Evolutionary conservation across 495 filamentous ascomycete genomes (phyloP), one percentile per base, ranked within the genome.

Genomic region (Penicillium egyptiacum): DNA sequence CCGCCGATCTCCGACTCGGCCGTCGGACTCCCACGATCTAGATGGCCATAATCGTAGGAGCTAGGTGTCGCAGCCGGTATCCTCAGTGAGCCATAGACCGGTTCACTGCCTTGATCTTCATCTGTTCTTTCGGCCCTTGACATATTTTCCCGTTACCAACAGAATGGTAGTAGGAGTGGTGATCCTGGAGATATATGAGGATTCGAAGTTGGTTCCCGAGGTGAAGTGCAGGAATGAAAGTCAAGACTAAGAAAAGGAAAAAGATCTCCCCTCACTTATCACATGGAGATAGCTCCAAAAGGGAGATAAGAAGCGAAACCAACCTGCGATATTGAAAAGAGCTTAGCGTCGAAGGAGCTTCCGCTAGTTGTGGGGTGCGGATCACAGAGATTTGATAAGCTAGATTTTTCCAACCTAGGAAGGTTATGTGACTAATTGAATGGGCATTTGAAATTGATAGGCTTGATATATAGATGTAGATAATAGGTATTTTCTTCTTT

Each of bases 41-140:
- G 48, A 16, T 55, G 58, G 16, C 52, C 59, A 35, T 62, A 46
- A 45, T 69, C 61, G 23, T 65, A 63, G 1, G 64, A 67, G 49
- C 53, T 62, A 8, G 61, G 37, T 31, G 52, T 5, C 10, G 17
- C 42, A 22, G 44, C 40, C 6, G 63, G 63, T 30, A 56, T 49
- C 23, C 60, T 53, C 43, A 48, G 33, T 1, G 62, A 61, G 35
- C 59, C 48, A 28, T 49, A 50, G 17, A 45, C 45, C 2, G 56
- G 35, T 10, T 56, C 61, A 20, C 45, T 56, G 14, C 30, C 54
- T 16, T 17, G 35, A 43, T 50, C 44, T 11, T 59, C 40, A 4
- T 54, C 44, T 53, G 55, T 48, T 45, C 53, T 43, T 35, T 54
- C 26, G 16, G 30, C n/a, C 10, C 45, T 30, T 20, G 57, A 52